Conservation (phyloP, 305 asterid genomes). For the Euphrasia arctica region DNA sequence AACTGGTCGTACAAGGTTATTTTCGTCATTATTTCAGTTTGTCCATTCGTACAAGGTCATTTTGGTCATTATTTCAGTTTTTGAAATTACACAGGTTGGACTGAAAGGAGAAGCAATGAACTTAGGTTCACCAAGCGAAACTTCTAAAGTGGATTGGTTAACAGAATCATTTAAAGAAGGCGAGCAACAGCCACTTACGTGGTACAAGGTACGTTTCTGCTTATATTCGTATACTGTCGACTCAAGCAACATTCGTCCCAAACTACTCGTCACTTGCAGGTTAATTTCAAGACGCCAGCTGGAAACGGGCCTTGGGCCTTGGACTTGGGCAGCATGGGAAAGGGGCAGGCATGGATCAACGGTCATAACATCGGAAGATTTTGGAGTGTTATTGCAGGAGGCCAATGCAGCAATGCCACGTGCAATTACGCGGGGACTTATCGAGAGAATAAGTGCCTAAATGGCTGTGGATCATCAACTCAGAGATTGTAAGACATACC, state of each 20-base stretch:
- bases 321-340: conserved; percentile 87
- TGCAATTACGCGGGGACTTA: conserved; percentile 75
- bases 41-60: not conserved
- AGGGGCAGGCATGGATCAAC: conserved; percentile 89
- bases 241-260: not conserved
- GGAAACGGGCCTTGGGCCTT: conserved; percentile 78
- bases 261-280: conserved; percentile 37
- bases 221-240: not conserved
- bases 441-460: conserved; percentile 63
- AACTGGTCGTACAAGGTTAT: conserved; percentile 94
- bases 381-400: conserved; percentile 74
- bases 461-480: conserved; percentile 93
- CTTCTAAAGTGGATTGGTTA: conserved; percentile 60
- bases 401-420: conserved; percentile 43
- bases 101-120: conserved; percentile 79
- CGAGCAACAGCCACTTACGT: conserved; percentile 66
- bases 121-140: conserved; percentile 57
- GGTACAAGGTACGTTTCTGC: conserved; percentile 72
- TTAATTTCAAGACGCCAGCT: conserved; percentile 64
- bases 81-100: conserved; percentile 50
- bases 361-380: conserved; percentile 91
- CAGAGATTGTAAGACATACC: conserved; percentile 66
- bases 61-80: no score
- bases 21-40: conserved; percentile 6
- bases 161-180: conserved; percentile 42